Conservation (phyloP, 176 grass and related monocot species). For the Bothriochloa decipiens region DNA sequence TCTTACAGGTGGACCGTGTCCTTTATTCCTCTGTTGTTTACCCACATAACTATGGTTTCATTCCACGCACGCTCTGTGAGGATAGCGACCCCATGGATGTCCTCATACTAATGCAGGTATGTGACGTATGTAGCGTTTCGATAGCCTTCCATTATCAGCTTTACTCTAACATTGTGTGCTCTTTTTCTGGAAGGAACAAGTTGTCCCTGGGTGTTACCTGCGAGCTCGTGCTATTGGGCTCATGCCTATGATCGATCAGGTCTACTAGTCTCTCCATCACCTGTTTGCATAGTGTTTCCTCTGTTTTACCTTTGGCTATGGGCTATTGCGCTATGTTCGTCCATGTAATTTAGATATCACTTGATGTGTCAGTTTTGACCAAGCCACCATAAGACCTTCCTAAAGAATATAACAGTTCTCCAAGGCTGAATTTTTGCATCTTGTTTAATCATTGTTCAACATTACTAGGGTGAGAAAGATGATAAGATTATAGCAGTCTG, state of each 20-base stretch:
- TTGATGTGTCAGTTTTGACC: background rate
- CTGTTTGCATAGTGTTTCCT: background rate
- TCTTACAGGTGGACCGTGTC: slow-evolving; percentile 92
- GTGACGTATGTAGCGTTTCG: slow-evolving; percentile 6
- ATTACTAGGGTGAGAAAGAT: slow-evolving; percentile 91
- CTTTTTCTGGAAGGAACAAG: slow-evolving; percentile 69
- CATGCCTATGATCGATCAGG: slow-evolving; percentile 99
- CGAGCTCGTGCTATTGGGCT: slow-evolving; percentile 96
- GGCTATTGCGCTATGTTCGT: slow-evolving; percentile 11
- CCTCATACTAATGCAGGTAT: slow-evolving; percentile 94
- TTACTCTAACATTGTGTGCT: background rate
- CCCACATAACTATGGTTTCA: slow-evolving; percentile 98
- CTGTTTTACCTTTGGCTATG: slow-evolving; percentile 33
- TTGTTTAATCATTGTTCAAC: slow-evolving; percentile 6
- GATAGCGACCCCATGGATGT: slow-evolving; percentile 95
- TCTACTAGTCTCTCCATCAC: slow-evolving; percentile 37
- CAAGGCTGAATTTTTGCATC: slow-evolving; percentile 38
- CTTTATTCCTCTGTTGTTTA: slow-evolving; percentile 98
- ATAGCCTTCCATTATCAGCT: slow-evolving; percentile 13
- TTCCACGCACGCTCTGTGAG: slow-evolving; percentile 91
- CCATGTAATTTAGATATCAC: slow-evolving; percentile 21
- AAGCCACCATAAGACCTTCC: background rate
- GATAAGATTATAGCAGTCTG: slow-evolving; percentile 78
- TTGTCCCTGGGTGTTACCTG: slow-evolving; percentile 87
- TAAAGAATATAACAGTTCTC: background rate